Conservation (phyloP, 2,329 filamentous ascomycete genomes). For the Fusarium agapanthi region DNA sequence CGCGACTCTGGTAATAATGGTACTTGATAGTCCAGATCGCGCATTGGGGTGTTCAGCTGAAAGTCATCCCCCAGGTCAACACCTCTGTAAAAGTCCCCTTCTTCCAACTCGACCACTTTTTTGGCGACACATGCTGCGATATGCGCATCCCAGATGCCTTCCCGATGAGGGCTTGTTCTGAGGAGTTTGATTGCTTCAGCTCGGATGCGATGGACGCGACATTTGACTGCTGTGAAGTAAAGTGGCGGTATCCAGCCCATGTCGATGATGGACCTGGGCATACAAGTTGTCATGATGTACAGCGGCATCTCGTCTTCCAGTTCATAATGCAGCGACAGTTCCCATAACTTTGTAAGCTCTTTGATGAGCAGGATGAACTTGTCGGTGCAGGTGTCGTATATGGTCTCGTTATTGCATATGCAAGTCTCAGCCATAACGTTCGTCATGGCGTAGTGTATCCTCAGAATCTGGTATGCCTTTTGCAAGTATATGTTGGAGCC, state of each 20-base stretch:
- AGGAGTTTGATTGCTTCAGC: slow-evolving; percentile 49
- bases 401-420: slow-evolving; percentile 45
- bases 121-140: slow-evolving; percentile 44
- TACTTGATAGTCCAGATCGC: slow-evolving; percentile 7
- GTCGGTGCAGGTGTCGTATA: slow-evolving; percentile 48
- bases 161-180: slow-evolving; percentile 43
- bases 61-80: slow-evolving; percentile 21
- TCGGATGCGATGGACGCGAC: slow-evolving; percentile 53
- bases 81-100: slow-evolving; percentile 36
- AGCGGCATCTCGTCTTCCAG: slow-evolving; percentile 10
- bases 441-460: slow-evolving; percentile 53
- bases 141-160: slow-evolving; percentile 54
- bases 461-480: slow-evolving; percentile 45
- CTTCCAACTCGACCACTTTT: slow-evolving; percentile 52
- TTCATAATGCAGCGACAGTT: background rate
- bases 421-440: slow-evolving; percentile 53
- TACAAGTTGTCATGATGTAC: slow-evolving; percentile 33
- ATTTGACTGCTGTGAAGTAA: slow-evolving; percentile 58
- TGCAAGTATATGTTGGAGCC: slow-evolving; percentile 26
- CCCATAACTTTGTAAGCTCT: slow-evolving; percentile 28
- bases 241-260: slow-evolving; percentile 56
- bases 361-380: slow-evolving; percentile 47
- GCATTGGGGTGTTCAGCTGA: slow-evolving; percentile 4
- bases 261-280: slow-evolving; percentile 50
- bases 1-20: slow-evolving; percentile 20